Conservation (phyloP, 331 rosid genomes). For the Erythrophleum ivorense region DNA sequence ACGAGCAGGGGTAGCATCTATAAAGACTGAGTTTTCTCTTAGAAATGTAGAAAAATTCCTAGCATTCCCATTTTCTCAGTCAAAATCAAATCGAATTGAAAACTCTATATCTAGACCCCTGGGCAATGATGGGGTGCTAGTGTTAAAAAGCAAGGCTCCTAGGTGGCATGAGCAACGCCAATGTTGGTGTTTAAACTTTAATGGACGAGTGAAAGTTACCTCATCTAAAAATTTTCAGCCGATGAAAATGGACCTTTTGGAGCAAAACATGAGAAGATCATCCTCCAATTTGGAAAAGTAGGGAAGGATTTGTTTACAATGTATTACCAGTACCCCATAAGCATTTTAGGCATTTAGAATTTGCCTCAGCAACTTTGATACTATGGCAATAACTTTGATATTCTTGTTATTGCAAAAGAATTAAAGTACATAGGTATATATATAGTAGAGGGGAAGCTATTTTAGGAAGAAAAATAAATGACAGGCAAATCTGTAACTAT, state of each 20-base stretch:
- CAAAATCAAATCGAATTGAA: conserved; percentile 63
- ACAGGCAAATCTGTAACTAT: no score
- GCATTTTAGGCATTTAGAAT: conserved; percentile 54
- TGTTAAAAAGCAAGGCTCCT: conserved; percentile 85
- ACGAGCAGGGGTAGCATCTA: conserved; percentile 79
- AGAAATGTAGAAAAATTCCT: conserved; percentile 58
- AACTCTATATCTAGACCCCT: conserved; percentile 55
- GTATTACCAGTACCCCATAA: conserved; percentile 34
- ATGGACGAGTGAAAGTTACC: conserved; percentile 90
- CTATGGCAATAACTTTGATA: neutral
- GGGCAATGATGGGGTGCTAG: conserved; percentile 58
- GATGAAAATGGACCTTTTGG: conserved; percentile 75
- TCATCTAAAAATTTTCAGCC: conserved; percentile 94
- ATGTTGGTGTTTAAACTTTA: conserved; percentile 97
- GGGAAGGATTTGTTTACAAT: conserved; percentile 71
- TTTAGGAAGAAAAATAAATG: no score
- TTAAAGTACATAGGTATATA: no score
- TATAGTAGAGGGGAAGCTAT: no score
- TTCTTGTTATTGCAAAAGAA: no score
- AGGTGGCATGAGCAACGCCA: conserved; percentile 98
- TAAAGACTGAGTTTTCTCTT: conserved; percentile 67
- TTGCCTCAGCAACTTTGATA: conserved; percentile 24
- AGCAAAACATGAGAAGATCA: conserved; percentile 80
- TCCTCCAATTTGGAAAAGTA: conserved; percentile 94
- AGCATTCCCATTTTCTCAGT: conserved; percentile 63